Evolutionary conservation across 306 rosid species (phyloP), one percentile per base, ranked within the genome.

Genomic region (Lablab purpureus): DNA sequence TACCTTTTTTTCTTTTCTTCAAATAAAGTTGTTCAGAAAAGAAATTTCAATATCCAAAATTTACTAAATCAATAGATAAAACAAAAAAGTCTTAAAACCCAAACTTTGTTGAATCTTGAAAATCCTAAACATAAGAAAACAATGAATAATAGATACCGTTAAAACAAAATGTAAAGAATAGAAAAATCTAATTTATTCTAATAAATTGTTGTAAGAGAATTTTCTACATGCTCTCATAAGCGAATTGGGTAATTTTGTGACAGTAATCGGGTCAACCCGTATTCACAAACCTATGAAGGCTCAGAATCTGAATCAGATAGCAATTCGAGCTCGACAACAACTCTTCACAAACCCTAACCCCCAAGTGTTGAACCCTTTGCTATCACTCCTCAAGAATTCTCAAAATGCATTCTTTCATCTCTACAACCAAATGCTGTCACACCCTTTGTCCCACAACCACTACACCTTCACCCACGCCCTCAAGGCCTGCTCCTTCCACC

Each of bases 381-480:
- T 91, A 0, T 81, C 90, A 23, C 14, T 60, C 22, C 83, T 93
- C 0, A 63, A 74, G 14, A 81, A 81, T 2, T 93, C 97, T 15
- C 76, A 73, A 77, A 82, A 88, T 89, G 89, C 87, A 8, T 56
- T 94, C 73, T 75, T 87, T 52, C 25, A 47, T 3, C 89, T 91
- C 80, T 90, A 83, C 85, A 90, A 94, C 68, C 88, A 87, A 83
- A 90, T 91, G 91, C 89, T 90, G 64, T 80, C 28, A 54, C 54
- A 75, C 78, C 89, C 91, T 77, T 62, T 73, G 13, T 84, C 89
- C 67, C 87, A 94, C 70, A 90, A 90, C 37, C 91, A 94, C 59
- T 94, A 87, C 87, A 87, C 97, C 67, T 90, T 90, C 90, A 90
- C 92, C 15, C 81, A 85, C 52, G 92, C 89, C 30, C 90, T 94